Percentiles rank a stretch among this genome's conserved stretches.
Conservation (phyloP, 164 flowering plant genomes). For the Nymphaea colorata region DNA sequence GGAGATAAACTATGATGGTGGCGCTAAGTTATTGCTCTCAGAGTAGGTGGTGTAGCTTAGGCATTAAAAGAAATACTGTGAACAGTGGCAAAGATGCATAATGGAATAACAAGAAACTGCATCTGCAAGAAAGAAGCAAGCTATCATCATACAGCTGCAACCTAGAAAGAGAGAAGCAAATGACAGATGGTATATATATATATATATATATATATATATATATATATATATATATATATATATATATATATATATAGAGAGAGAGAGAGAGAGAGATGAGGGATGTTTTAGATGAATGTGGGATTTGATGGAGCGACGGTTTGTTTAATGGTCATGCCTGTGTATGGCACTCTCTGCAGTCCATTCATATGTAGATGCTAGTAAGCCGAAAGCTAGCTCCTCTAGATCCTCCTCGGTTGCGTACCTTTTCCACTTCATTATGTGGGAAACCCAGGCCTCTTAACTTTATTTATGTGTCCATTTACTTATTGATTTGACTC, state of each 20-base stretch:
- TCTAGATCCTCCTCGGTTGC: background rate
- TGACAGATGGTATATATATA: too few relatives aligned
- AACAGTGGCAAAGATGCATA: background rate
- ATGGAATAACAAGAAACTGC: background rate
- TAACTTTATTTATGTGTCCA: too few relatives aligned
- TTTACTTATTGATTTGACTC: too few relatives aligned
- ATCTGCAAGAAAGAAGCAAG: too few relatives aligned
- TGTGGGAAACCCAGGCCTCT: too few relatives aligned
- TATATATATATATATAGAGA: too few relatives aligned
- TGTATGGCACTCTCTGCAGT: background rate
- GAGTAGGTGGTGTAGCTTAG: background rate
- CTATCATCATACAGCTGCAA: too few relatives aligned
- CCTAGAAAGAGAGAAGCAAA: too few relatives aligned
- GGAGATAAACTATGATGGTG: background rate
- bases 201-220: too few relatives aligned
- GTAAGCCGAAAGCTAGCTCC: conserved; percentile 1
- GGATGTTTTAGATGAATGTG: conserved; percentile 3
- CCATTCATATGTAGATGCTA: background rate
- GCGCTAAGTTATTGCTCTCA: background rate
- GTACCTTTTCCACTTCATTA: background rate
- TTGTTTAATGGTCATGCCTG: conserved; percentile 2
- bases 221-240: too few relatives aligned
- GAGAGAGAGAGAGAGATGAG: background rate
- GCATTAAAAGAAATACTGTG: background rate
- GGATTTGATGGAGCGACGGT: background rate